phyloP scores from a whole-genome alignment of 768 basidiomycete genomes.

The Boletus sp. region DNA sequence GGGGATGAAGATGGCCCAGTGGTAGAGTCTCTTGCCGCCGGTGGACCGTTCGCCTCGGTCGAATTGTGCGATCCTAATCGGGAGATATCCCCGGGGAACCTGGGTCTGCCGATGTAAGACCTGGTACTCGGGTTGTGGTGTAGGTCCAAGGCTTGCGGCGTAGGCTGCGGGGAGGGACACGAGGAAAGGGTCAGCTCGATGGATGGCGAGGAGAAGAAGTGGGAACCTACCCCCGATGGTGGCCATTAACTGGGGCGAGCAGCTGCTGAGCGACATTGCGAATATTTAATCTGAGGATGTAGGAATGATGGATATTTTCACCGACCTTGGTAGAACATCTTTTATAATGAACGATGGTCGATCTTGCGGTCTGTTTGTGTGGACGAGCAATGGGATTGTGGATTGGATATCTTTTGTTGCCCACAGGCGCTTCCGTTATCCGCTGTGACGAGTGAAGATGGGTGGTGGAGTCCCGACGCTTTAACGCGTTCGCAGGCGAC shows the following conservation, averaged over 20 bases:
- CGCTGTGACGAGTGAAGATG: too few relatives aligned
- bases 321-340: neutral
- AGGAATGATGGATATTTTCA: neutral
- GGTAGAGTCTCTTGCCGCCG: neutral
- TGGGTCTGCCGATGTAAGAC: constrained; percentile 8
- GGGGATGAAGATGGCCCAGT: constrained; percentile 26
- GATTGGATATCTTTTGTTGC: neutral
- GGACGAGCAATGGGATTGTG: neutral
- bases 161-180: neutral
- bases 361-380: neutral
- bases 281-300: neutral
- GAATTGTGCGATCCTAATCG: constrained; percentile 18
- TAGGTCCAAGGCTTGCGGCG: constrained; percentile 2
- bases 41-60: neutral
- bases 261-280: neutral
- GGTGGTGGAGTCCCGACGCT: neutral
- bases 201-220: too few relatives aligned
- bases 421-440: neutral
- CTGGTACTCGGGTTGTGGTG: constrained; percentile 1
- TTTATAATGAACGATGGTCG: constrained; percentile 11
- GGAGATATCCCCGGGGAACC: constrained; percentile 13
- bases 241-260: constrained; percentile 9
- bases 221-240: constrained; percentile 1
- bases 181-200: neutral
- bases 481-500: neutral